Conservation (phyloP, 148 eudicot species). For the Arctostaphylos glauca region DNA sequence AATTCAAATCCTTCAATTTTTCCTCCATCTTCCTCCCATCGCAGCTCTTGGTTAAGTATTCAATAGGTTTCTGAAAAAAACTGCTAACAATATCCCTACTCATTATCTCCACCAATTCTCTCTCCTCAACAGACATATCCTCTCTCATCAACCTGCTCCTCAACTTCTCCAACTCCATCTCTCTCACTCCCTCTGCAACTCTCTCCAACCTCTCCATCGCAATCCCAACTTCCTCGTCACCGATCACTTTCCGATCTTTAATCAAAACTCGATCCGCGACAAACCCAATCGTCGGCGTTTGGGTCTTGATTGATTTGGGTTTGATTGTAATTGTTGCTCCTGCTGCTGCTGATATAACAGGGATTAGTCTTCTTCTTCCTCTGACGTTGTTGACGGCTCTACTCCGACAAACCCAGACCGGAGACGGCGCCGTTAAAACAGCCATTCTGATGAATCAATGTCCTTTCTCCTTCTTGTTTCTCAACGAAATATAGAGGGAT, state of each 20-base stretch:
- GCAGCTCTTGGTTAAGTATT: not conserved
- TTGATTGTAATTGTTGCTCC: not conserved
- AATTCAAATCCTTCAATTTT: constrained; percentile 8
- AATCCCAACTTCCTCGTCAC: not conserved
- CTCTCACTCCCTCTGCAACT: constrained; percentile 13
- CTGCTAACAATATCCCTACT: constrained; percentile 7
- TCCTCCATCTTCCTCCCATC: not conserved
- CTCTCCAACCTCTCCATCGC: constrained; percentile 10
- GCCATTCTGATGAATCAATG: not conserved
- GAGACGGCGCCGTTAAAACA: not conserved
- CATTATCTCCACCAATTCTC: not conserved
- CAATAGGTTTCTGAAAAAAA: constrained; percentile 9
- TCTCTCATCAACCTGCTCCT: not conserved
- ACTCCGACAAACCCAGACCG: not conserved
- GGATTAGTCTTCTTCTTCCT: not conserved
- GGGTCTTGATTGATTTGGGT: not conserved
- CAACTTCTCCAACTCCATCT: constrained; percentile 16
- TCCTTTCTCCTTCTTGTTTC: not conserved
- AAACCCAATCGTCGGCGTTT: too few species aligned
- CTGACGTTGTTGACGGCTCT: not conserved
- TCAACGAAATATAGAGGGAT: too few species aligned
- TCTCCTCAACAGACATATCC: not conserved
- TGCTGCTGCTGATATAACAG: not conserved
- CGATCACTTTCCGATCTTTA: not conserved
- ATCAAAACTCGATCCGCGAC: not conserved